Evolutionary conservation across 169 alveolate species (phyloP).

Genomic region (Condylostoma magnum): DNA sequence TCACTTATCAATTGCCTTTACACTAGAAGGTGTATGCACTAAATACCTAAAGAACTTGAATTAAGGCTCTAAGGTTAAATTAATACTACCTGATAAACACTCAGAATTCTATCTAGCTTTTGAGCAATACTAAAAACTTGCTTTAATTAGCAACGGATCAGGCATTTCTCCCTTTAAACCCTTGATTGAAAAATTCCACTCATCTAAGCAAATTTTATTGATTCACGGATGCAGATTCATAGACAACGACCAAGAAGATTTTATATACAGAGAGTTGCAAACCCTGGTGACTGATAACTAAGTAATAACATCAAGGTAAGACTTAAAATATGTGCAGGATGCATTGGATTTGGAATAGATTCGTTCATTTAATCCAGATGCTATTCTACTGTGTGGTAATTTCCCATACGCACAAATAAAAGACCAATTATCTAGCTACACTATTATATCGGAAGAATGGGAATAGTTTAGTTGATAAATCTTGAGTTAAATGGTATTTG

Average conservation of each 20-base stretch:
- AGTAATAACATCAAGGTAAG: conserved; percentile 7
- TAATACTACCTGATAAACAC: not conserved
- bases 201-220: conserved; percentile 2
- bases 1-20: conserved; percentile 8
- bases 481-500: too few species aligned
- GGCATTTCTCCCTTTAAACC: conserved; percentile 34
- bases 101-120: conserved; percentile 2
- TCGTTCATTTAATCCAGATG: not conserved
- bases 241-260: not conserved
- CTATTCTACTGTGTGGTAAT: conserved; percentile 16
- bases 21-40: conserved; percentile 20
- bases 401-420: not conserved
- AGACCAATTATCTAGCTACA: not conserved
- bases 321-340: conserved; percentile 22
- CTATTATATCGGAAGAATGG: conserved; percentile 21
- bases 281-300: conserved; percentile 2
- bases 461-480: too few species aligned
- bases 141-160: conserved; percentile 17
- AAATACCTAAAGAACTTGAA: not conserved
- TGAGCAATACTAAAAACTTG: not conserved
- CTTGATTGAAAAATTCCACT: not conserved
- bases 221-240: conserved; percentile 18
- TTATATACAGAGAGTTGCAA: not conserved
- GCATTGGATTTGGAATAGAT: not conserved
- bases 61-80: not conserved